A percentile compares a stretch with the other conserved stretches of the same genome.
These are phyloP conservation scores for Blastobotrys petasosporus DNA, from an alignment of 1,139 yeast genomes.

Conservation along the genomic window DNA sequence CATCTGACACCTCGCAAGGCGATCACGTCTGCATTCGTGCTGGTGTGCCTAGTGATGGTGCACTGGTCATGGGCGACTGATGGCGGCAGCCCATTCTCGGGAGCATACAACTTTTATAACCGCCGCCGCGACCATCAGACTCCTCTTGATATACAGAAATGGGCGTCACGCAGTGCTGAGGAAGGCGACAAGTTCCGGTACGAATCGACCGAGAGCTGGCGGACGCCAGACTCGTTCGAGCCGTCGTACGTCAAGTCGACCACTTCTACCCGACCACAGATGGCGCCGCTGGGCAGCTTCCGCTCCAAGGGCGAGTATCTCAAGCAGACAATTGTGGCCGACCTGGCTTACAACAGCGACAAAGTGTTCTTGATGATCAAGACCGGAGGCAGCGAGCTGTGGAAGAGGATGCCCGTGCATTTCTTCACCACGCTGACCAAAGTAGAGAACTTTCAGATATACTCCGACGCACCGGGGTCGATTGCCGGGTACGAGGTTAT, in stretches of 20 bases:
- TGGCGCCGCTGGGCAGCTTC: constrained; percentile 7
- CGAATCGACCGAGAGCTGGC: constrained; percentile 17
- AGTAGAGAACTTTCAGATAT: constrained; percentile 32
- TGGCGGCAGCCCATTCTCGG: background rate
- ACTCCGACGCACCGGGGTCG: constrained; percentile 31
- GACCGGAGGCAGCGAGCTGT: constrained; percentile 34
- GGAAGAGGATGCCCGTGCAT: constrained; percentile 36
- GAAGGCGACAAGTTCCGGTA: constrained; percentile 8
- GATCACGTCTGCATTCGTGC: background rate
- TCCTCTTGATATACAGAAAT: background rate
- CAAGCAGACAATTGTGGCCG: constrained; percentile 21
- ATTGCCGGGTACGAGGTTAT: constrained; percentile 33
- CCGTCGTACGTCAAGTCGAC: constrained; percentile 7
- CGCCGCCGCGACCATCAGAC: background rate
- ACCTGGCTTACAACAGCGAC: constrained; percentile 16
- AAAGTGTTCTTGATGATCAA: constrained; percentile 32
- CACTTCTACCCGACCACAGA: constrained; percentile 7
- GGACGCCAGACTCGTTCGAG: constrained; percentile 16
- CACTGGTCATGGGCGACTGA: background rate
- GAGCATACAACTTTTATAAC: background rate
- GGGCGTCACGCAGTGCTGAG: background rate
- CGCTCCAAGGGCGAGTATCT: constrained; percentile 17
- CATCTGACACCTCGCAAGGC: constrained; percentile 1
- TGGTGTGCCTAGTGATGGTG: background rate
- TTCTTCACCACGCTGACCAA: constrained; percentile 33